phyloP scores from a whole-genome alignment of 805 yeast genomes.

The Scheffersomyces stipitis region DNA sequence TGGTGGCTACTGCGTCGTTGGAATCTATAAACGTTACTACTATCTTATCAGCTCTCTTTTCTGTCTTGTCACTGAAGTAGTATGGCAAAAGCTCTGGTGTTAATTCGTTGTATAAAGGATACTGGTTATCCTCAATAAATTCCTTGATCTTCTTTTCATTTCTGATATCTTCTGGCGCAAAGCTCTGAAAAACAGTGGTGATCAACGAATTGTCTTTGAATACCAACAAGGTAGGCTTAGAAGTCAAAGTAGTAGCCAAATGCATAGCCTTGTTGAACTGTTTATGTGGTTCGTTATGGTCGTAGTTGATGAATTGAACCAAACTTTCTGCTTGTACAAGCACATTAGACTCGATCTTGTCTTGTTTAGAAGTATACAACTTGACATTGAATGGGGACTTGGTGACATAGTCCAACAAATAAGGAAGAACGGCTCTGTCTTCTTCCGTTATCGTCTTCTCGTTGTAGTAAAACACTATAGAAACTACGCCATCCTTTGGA shows the following conservation, averaged over 20 bases:
- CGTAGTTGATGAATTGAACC: slow-evolving; percentile 45
- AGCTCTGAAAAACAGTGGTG: slow-evolving; percentile 56
- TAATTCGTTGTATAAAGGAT: slow-evolving; percentile 56
- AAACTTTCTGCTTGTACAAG: slow-evolving; percentile 41
- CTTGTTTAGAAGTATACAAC: slow-evolving; percentile 53
- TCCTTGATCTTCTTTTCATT: slow-evolving; percentile 44
- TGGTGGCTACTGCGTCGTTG: slow-evolving; percentile 28
- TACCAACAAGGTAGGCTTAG: slow-evolving; percentile 61
- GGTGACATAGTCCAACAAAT: slow-evolving; percentile 60
- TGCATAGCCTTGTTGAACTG: slow-evolving; percentile 47
- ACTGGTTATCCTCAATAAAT: slow-evolving; percentile 50
- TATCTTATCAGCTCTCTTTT: slow-evolving; percentile 41
- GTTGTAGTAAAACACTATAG: slow-evolving; percentile 56
- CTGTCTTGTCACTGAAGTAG: slow-evolving; percentile 31
- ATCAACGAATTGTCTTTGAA: slow-evolving; percentile 57
- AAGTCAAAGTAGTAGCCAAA: slow-evolving; percentile 52
- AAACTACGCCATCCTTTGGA: slow-evolving; percentile 42
- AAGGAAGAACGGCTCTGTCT: slow-evolving; percentile 61
- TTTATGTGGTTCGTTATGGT: slow-evolving; percentile 28
- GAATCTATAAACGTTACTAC: slow-evolving; percentile 51
- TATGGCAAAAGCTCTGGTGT: slow-evolving; percentile 34
- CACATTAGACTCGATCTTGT: slow-evolving; percentile 36
- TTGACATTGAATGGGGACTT: slow-evolving; percentile 54
- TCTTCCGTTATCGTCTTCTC: slow-evolving; percentile 53
- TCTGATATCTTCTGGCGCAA: slow-evolving; percentile 64